Percentiles rank a stretch among this genome's conserved stretches.
phyloP scores from a whole-genome alignment of 2,329 filamentous ascomycete genomes.

The Chaetomium sp. region DNA sequence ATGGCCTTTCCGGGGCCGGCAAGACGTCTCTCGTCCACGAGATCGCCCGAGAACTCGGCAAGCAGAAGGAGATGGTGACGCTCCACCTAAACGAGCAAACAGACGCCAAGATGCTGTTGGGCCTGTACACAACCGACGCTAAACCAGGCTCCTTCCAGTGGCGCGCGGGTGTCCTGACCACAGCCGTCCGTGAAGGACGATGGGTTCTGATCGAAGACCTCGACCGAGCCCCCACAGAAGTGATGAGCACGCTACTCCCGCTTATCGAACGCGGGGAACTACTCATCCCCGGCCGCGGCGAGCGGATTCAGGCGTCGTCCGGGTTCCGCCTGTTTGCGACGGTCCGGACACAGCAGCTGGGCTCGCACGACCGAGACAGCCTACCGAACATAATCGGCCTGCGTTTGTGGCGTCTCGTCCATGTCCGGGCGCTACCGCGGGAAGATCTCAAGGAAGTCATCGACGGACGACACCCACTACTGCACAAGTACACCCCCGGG shows the following conservation, averaged over 20 bases:
- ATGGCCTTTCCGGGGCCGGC: slow-evolving; percentile 77
- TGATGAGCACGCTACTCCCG: slow-evolving; percentile 86
- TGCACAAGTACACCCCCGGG: slow-evolving; percentile 55
- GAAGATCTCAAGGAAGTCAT: slow-evolving; percentile 72
- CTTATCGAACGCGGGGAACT: slow-evolving; percentile 90
- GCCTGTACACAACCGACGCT: slow-evolving; percentile 84
- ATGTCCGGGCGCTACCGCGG: slow-evolving; percentile 57
- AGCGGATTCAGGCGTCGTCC: slow-evolving; percentile 72
- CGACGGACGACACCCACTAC: slow-evolving; percentile 59
- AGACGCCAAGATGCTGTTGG: slow-evolving; percentile 92
- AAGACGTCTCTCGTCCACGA: slow-evolving; percentile 86
- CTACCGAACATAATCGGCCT: slow-evolving; percentile 71
- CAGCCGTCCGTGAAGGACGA: slow-evolving; percentile 84
- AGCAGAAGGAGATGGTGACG: slow-evolving; percentile 78
- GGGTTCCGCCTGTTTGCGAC: slow-evolving; percentile 91
- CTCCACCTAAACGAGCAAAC: slow-evolving; percentile 97
- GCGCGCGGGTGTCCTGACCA: slow-evolving; percentile 87
- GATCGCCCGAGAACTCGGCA: slow-evolving; percentile 71
- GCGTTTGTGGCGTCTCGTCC: slow-evolving; percentile 78
- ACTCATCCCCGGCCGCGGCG: slow-evolving; percentile 80
- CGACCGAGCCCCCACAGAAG: slow-evolving; percentile 88
- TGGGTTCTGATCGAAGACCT: slow-evolving; percentile 98
- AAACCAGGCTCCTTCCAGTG: slow-evolving; percentile 86
- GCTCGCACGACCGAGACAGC: slow-evolving; percentile 59
- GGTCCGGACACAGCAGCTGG: slow-evolving; percentile 67